Evolutionary conservation across 1,284 basidiomycete genomes (phyloP), one percentile per base, ranked within the genome.

Genomic region (Trichosporon coremiiforme): DNA sequence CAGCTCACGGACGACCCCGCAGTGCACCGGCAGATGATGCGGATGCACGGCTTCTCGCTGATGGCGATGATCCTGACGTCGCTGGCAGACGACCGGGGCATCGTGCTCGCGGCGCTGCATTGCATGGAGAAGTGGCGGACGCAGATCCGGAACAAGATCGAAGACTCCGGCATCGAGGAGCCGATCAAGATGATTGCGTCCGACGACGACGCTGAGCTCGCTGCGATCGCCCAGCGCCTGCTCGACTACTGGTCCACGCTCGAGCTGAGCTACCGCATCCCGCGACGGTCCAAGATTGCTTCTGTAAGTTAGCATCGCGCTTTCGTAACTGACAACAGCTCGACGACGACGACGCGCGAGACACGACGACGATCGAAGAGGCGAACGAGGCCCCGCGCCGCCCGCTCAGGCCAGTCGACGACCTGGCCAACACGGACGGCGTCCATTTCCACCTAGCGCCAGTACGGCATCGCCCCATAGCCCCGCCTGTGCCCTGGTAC

Each of bases 21-120:
- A 0, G 89, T 94, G 20, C 87, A 95, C 45, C 88, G 93, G 60
- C 89, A 94, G 79, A 86, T 98, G 67, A 93, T 98, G 89, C 91
- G 95, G 35, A 85, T 98, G 78, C 94, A 97, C 81, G 95, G 95
- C 1, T 95, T 97, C 80, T 93, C 91, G 81, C 85, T 96, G 25
- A 95, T 98, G 93, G 90, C 88, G 64, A 94, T 91, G 79, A 87
- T 98, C 60, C 85, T 98, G 36, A 78, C 78, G 4, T 95, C 98
- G 77, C 87, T 94, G 78, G 81, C 83, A 15, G 86, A 88, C 35
- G 93, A 98, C 75, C 75, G 85, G 29, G 91, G 95, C 50, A 86
- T 98, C 38, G 85, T 91, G 38, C 82, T 87, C 9, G 83, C 91
- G 74, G 87, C 89, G 1, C 83, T 96, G 69, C 88, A 91, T 78